Percentiles rank a stretch among this genome's conserved stretches.
Evolutionary conservation across 495 filamentous ascomycete species (phyloP).

Genomic region (Aspergillus egyptiacus): DNA sequence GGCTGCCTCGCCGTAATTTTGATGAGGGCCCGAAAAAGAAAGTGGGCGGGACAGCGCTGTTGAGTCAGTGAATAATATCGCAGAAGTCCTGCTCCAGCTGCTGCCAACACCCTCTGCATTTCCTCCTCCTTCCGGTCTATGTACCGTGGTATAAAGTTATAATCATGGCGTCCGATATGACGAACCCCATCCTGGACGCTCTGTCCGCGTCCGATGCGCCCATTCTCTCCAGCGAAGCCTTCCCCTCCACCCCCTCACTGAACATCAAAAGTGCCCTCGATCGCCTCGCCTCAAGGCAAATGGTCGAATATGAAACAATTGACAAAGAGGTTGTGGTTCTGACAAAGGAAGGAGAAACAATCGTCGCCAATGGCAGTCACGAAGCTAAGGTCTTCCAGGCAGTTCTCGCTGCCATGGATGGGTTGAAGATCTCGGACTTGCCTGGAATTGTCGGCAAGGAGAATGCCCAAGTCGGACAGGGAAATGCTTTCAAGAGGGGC

Average conservation of each 20-base stretch:
- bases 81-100: slow-evolving; percentile 1
- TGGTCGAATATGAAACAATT: slow-evolving; percentile 78
- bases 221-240: slow-evolving; percentile 67
- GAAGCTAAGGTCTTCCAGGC: slow-evolving; percentile 93
- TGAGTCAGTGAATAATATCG: slow-evolving; percentile 13
- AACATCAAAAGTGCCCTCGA: slow-evolving; percentile 83
- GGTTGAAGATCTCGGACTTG: slow-evolving; percentile 75
- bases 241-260: slow-evolving; percentile 63
- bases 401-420: slow-evolving; percentile 66
- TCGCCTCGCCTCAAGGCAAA: slow-evolving; percentile 71
- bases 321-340: slow-evolving; percentile 73
- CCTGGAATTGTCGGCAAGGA: slow-evolving; percentile 72
- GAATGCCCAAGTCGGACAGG: slow-evolving; percentile 85
- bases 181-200: slow-evolving; percentile 57
- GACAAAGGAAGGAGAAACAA: slow-evolving; percentile 70
- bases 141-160: slow-evolving; percentile 26
- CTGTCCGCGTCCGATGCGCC: slow-evolving; percentile 58
- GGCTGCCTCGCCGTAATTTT: slow-evolving; percentile 17
- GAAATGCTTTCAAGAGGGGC: slow-evolving; percentile 91
- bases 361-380: slow-evolving; percentile 81
- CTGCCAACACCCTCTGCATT: slow-evolving; percentile 14
- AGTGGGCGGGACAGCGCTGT: slow-evolving; percentile 17
- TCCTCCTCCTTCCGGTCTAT: slow-evolving; percentile 13
- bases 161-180: slow-evolving; percentile 58
- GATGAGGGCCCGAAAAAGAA: slow-evolving; percentile 20